phyloP scores from a whole-genome alignment of 139 green algal species.

The Chlorella sorokiniana region DNA sequence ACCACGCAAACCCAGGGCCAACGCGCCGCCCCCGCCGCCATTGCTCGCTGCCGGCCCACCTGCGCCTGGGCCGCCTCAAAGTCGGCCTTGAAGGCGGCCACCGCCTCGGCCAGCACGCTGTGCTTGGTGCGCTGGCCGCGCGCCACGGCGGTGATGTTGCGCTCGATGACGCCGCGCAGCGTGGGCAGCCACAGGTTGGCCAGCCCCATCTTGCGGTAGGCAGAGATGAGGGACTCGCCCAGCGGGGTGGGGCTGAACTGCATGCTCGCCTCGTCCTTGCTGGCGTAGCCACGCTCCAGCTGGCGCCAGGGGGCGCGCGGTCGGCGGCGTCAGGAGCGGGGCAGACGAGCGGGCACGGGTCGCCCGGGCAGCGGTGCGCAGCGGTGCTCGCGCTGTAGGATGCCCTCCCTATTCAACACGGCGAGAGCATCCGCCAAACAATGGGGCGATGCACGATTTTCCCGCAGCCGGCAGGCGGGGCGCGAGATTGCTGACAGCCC shows the following conservation, averaged over 20 bases:
- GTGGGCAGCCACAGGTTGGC: slow-evolving; percentile 79
- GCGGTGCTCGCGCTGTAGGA: too few relatives aligned
- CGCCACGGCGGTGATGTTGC: slow-evolving; percentile 80
- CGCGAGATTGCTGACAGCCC: too few relatives aligned
- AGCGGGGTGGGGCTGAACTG: slow-evolving; percentile 82
- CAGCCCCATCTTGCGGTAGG: slow-evolving; percentile 77
- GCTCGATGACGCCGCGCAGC: slow-evolving; percentile 85
- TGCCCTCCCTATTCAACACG: too few relatives aligned
- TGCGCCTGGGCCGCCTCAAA: slow-evolving; percentile 56
- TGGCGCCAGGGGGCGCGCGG: neutral
- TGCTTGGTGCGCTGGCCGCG: slow-evolving; percentile 32
- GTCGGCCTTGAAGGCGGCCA: slow-evolving; percentile 66
- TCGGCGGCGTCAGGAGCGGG: too few relatives aligned
- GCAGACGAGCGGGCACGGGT: neutral
- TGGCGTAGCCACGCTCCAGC: slow-evolving; percentile 71
- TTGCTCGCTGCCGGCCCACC: neutral
- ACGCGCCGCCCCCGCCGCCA: too few relatives aligned
- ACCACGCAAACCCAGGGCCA: neutral
- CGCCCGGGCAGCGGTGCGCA: neutral
- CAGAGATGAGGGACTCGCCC: slow-evolving; percentile 84
- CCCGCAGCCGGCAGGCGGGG: too few relatives aligned
- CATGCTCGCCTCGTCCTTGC: slow-evolving; percentile 72
- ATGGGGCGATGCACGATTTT: too few relatives aligned
- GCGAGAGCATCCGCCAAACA: too few relatives aligned
- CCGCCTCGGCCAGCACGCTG: slow-evolving; percentile 71